Evolutionary conservation across 2,329 filamentous ascomycete species (phyloP), one percentile per base, ranked within the genome.

Genomic region (Talaromyces sp.): DNA sequence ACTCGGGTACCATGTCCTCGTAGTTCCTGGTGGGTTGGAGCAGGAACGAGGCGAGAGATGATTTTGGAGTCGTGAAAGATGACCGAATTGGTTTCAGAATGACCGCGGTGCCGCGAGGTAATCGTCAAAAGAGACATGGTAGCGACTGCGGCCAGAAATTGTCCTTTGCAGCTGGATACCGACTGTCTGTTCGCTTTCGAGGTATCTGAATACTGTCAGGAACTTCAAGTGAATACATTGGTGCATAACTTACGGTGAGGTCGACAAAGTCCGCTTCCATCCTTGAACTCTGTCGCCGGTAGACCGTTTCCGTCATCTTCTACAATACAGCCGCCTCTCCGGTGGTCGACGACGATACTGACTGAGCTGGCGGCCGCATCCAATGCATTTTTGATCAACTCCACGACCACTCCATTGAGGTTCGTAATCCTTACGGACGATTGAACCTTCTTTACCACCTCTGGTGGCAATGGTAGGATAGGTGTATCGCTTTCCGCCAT

Each of bases 261-360:
- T 76, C 88, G 91, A 27, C 87, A 90, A 19, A 97, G 80, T 0
- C 90, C 89, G 4, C 92, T 92, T 54, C 78, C 75, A 2, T 85
- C 80, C n/a, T 73, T 72, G 70, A 98, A 97, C 69, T 97, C 93
- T 1, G 76, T 72, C 0, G 90, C 86, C 1, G 81, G 74, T 54
- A 99, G 96, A 0, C 95, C 95, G 16, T 81, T 64, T 1, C 95
- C 95, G 77, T 98, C 85, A 74, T 99, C 95, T 72, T 96, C 90
- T 5, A 97, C 85, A 0, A 84, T 82, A 76, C 93, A 97, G 69
- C 85, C 87, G 5, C 93, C 94, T 27, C 89, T 87, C 62, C 78
- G 76, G 73, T 92, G 92, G 77, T 97, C 90, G 24, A 97, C 81
- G 0, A 83, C 84, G 63, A 96, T 81, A 62, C 85, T 85, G 67